Evolutionary conservation across 2,329 filamentous ascomycete genomes (phyloP), one percentile per base, ranked within the genome.

Genomic region (Rhynchosporium agropyri): DNA sequence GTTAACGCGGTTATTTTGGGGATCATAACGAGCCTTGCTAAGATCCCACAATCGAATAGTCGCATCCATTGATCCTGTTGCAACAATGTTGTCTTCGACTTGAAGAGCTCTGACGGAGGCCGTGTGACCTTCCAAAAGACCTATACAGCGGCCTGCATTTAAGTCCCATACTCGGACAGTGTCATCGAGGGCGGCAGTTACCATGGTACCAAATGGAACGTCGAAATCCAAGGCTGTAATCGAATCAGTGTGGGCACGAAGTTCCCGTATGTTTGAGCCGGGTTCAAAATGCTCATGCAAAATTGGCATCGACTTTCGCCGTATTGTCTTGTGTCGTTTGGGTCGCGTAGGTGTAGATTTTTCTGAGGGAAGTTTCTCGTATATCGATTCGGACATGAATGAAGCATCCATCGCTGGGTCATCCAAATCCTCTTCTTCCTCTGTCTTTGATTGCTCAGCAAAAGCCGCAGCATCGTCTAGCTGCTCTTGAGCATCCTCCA

Each of bases 341-440:
- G 81, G 74, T 71, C 80, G 81, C 7, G 81, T 77, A 1, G 83
- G 79, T 2, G 83, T 81, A 69, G 77, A 81, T 28, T 75, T 75
- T 33, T 78, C 74, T 9, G 79, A 77, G 0, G 93, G 91, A 8
- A 99, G 79, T 77, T 97, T 97, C 69, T 96, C 90, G 76, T 98
- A 99, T 70, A 99, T 91, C 12, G 93, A 97, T 76, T 97, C 92
- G 3, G 95, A 97, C 95, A 98, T 98, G 79, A 98, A 99, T 0
- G 84, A 84, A 5, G 80, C 79, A 68, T 82, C 80, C 63, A 77
- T 75, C 45, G 78, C 80, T 48, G 61, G 58, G 53, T 69, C 64
- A 28, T 53, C 77, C 74, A 89, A 77, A 68, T 83, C 64, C 77
- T 84, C 76, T 67, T 82, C 65, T 70, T 86, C 78, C 71, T 86